These are phyloP conservation scores for Kazachstania taianensis DNA, from an alignment of 805 yeast species.

Conservation along the genomic window DNA sequence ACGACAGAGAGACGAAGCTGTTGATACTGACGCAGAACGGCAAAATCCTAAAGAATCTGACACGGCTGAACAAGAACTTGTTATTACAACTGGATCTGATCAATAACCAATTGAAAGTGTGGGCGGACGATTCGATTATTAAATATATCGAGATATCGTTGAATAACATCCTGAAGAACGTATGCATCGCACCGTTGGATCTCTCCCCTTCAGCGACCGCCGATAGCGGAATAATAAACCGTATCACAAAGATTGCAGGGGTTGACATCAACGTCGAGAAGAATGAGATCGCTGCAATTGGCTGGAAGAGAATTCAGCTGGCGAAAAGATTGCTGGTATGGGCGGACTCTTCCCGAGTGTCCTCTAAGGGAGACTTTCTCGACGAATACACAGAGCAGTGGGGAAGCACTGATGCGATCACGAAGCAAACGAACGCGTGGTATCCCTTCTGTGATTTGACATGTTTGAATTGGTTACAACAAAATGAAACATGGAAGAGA, in stretches of 20 bases:
- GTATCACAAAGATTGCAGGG: constrained; percentile 6
- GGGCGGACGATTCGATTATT: constrained; percentile 14
- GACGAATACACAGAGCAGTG: background rate
- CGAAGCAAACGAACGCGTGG: background rate
- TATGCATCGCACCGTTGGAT: constrained; percentile 5
- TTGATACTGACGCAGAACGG: constrained; percentile 26
- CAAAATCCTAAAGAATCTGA: constrained; percentile 24
- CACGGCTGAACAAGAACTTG: constrained; percentile 16
- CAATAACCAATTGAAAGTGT: constrained; percentile 6
- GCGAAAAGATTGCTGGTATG: constrained; percentile 21
- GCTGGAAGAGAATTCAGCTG: constrained; percentile 17
- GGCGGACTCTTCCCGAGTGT: constrained; percentile 6
- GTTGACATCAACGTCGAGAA: constrained; percentile 6
- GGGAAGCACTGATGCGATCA: background rate
- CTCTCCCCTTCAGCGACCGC: background rate
- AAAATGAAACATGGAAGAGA: constrained; percentile 19
- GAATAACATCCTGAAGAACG: constrained; percentile 21
- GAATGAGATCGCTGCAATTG: constrained; percentile 20
- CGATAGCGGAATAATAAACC: background rate
- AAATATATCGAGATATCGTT: constrained; percentile 26
- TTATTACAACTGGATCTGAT: constrained; percentile 7
- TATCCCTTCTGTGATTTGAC: constrained; percentile 23
- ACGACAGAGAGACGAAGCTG: constrained; percentile 7
- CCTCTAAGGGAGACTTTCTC: background rate
- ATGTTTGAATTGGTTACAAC: constrained; percentile 21